These are phyloP conservation scores for Ephemerocybe angulata DNA, from an alignment of 768 basidiomycete genomes.

Conservation along the genomic window DNA sequence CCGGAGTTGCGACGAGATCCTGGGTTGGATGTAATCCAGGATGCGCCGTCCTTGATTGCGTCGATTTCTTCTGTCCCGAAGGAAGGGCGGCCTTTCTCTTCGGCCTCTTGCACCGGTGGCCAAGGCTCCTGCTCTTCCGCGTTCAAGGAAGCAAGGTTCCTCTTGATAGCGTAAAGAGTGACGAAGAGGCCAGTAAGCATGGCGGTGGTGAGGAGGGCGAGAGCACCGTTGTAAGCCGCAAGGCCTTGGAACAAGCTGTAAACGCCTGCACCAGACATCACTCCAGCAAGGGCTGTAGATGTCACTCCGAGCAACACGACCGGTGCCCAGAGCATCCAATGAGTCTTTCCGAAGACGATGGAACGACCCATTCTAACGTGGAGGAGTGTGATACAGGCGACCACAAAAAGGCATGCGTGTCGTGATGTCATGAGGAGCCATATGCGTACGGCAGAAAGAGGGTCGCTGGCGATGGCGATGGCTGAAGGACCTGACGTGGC, in stretches of 20 bases:
- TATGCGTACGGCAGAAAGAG: constrained; percentile 54
- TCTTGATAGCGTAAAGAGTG: constrained; percentile 63
- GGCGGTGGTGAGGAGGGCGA: constrained; percentile 50
- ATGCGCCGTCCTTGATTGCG: constrained; percentile 67
- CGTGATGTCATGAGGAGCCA: constrained; percentile 67
- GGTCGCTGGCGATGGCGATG: constrained; percentile 42
- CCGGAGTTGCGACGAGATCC: constrained; percentile 54
- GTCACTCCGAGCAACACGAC: constrained; percentile 49
- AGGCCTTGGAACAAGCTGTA: constrained; percentile 58
- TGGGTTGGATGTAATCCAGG: constrained; percentile 74
- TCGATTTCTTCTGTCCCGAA: constrained; percentile 73
- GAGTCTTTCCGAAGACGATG: constrained; percentile 62
- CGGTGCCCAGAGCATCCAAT: constrained; percentile 75
- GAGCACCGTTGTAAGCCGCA: constrained; percentile 49
- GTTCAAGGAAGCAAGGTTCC: constrained; percentile 54
- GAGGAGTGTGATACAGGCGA: constrained; percentile 57
- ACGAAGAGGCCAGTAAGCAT: constrained; percentile 57
- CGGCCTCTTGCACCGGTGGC: constrained; percentile 53
- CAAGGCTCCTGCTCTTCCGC: constrained; percentile 48
- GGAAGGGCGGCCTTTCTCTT: constrained; percentile 56
- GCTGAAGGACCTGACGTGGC: constrained; percentile 43
- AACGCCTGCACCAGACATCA: constrained; percentile 52
- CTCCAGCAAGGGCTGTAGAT: constrained; percentile 57
- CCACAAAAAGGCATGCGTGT: constrained; percentile 64
- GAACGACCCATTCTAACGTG: constrained; percentile 70